Evolutionary conservation across 331 rosid genomes (phyloP), one percentile per base, ranked within the genome.

Genomic region (Prunus yedoensis): DNA sequence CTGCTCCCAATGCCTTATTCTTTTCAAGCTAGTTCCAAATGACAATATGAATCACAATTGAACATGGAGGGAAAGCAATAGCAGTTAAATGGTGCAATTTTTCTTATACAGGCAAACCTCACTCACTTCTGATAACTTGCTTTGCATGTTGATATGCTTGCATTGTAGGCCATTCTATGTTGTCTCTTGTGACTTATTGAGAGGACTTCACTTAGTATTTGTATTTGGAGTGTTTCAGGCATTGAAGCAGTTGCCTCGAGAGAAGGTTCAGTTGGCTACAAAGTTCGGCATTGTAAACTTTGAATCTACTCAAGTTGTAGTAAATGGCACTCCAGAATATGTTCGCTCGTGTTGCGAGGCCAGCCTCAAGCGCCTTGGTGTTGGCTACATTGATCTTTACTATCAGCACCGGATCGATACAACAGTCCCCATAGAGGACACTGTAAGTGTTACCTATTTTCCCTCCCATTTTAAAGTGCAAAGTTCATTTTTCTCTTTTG

Each of bases 321-420:
- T 91, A 2, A 78, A 81, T 0, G 93, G 96, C 66, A 82, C 68
- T 25, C 93, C 93, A 23, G 71, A 41, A 70, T 89, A 89, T 75
- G 90, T 87, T 32, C 80, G 90, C n/a, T 80, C 88, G 8, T 87
- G 87, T 69, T 82, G 91, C 25, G 87, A 85, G 84, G 82, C 77
- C 66, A 91, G 96, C 52, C 87, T 91, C 32, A 83, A 81, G 60
- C 88, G 96, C 15, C 93, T 91, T 46, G 96, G 78, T 2, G 81
- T 91, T 0, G 82, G 81, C 14, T 89, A 77, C 87, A 91, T 91
- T 25, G 96, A 91, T 79, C 90, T 54, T 8, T 88, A 85, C 80
- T 85, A 88, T 71, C 89, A 83, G 32, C 91, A 85, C 35, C 50
- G 88, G 13, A 79, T 85, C 4, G 83, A 85, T 75, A 78, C 58